These are phyloP conservation scores for Musa balbisiana DNA, from an alignment of 202 grass and related monocot species.

Conservation along the genomic window DNA sequence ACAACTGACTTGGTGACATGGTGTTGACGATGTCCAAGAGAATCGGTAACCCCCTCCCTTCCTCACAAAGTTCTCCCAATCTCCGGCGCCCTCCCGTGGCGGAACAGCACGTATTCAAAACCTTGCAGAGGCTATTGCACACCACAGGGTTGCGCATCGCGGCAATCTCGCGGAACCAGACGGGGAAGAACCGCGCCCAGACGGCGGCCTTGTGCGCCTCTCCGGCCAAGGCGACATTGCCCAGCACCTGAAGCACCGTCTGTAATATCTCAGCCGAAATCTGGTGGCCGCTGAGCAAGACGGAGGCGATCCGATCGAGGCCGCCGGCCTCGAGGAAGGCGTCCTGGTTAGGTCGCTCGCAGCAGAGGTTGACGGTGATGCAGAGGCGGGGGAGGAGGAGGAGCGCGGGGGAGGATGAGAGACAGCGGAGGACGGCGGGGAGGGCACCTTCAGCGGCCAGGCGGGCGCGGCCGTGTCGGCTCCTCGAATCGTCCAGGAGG, in stretches of 20 bases:
- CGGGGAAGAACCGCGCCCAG: conserved; percentile 58
- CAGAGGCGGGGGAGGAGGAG: conserved; percentile 32
- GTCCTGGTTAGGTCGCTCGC: conserved; percentile 48
- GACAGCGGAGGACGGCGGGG: conserved; percentile 33
- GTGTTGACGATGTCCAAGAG: conserved; percentile 42
- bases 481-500: conserved; percentile 44
- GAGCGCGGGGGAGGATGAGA: conserved; percentile 25
- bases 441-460: conserved; percentile 35
- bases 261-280: conserved; percentile 28
- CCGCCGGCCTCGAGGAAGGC: conserved; percentile 46
- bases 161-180: conserved; percentile 37
- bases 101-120: conserved; percentile 78
- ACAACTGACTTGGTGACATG: conserved; percentile 36
- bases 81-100: conserved; percentile 37
- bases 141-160: conserved; percentile 32
- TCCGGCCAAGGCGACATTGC: conserved; percentile 50
- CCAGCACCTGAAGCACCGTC: conserved; percentile 53
- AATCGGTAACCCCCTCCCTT: conserved; percentile 33
- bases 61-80: conserved; percentile 43
- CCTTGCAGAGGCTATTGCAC: conserved; percentile 66
- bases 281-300: conserved; percentile 20
- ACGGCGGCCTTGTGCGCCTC: conserved; percentile 50
- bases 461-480: conserved; percentile 34
- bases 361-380: conserved; percentile 75
- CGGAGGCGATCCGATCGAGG: conserved; percentile 28